Percentiles rank a stretch among this genome's conserved stretches.
These are phyloP conservation scores for Zymoseptoria brevis DNA, from an alignment of 2,329 filamentous ascomycete genomes.

Conservation along the genomic window DNA sequence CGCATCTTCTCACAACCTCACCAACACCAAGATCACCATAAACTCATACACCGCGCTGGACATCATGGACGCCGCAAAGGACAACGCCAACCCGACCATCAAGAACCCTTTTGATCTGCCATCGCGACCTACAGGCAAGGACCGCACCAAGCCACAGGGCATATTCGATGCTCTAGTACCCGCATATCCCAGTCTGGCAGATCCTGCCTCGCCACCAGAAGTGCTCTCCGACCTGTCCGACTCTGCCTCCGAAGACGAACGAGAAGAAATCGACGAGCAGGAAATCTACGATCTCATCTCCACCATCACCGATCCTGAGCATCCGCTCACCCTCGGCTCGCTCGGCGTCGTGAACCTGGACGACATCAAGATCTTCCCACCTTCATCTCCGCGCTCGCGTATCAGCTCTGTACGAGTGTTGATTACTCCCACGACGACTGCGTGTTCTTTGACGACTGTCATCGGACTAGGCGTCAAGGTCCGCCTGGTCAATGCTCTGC, in stretches of 20 bases:
- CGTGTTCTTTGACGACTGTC: conserved; percentile 92
- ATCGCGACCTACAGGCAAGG: conserved; percentile 50
- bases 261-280: conserved; percentile 89
- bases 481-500: conserved; percentile 80
- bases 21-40: background rate
- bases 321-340: conserved; percentile 86
- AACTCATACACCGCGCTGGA: background rate
- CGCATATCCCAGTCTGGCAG: conserved; percentile 40
- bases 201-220: conserved; percentile 22
- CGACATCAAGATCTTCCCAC: conserved; percentile 72
- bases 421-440: conserved; percentile 92
- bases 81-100: conserved; percentile 89
- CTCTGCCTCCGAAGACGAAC: conserved; percentile 52
- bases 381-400: conserved; percentile 54
- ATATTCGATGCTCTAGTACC: conserved; percentile 49
- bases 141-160: conserved; percentile 37
- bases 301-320: conserved; percentile 91
- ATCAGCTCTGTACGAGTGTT: conserved; percentile 73
- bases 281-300: conserved; percentile 96
- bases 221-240: conserved; percentile 32
- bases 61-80: conserved; percentile 38
- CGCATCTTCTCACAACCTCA: background rate
- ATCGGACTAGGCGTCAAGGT: conserved; percentile 91
- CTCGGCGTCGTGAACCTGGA: conserved; percentile 92
- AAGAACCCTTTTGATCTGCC: conserved; percentile 82